phyloP scores from a whole-genome alignment of 371 early-diverging fungal genomes.

The Mortierella sp. region DNA sequence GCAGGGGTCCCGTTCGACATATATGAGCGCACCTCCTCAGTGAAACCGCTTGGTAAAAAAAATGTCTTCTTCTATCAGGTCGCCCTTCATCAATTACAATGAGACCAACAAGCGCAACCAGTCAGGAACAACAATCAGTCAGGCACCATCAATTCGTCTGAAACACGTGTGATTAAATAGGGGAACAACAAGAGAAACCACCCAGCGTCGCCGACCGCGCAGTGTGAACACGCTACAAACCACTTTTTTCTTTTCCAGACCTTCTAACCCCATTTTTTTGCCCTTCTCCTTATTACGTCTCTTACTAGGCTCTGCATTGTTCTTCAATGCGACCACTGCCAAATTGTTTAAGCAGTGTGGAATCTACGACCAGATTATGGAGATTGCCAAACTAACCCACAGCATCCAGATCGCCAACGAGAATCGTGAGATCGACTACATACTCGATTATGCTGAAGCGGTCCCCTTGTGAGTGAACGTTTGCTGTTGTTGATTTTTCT shows the following conservation, averaged over 20 bases:
- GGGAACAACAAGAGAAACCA: too few relatives aligned
- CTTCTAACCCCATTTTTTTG: too few relatives aligned
- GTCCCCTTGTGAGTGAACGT: too few relatives aligned
- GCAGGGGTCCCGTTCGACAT: conserved; percentile 34
- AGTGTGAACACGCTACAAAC: too few relatives aligned
- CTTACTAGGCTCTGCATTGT: conserved; percentile 8
- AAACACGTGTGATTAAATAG: too few relatives aligned
- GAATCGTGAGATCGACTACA: conserved; percentile 11
- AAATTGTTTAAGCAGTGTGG: conserved; percentile 27
- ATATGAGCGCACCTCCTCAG: conserved; percentile 28
- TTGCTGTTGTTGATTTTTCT: too few relatives aligned
- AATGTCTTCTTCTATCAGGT: background rate
- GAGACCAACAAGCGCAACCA: too few relatives aligned
- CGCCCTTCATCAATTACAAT: background rate
- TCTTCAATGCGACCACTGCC: conserved; percentile 2
- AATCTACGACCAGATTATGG: conserved; percentile 28
- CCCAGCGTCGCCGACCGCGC: too few relatives aligned
- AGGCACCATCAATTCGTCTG: conserved; percentile 9
- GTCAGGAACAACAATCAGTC: conserved; percentile 4
- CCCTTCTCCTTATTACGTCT: background rate
- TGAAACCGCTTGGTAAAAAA: conserved; percentile 37
- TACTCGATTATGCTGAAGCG: conserved; percentile 15
- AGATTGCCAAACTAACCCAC: conserved; percentile 9
- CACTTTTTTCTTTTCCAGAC: too few relatives aligned
- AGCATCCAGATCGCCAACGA: conserved; percentile 12